phyloP scores from a whole-genome alignment of 768 basidiomycete genomes.

The Rhodotorula taiwanensis region DNA sequence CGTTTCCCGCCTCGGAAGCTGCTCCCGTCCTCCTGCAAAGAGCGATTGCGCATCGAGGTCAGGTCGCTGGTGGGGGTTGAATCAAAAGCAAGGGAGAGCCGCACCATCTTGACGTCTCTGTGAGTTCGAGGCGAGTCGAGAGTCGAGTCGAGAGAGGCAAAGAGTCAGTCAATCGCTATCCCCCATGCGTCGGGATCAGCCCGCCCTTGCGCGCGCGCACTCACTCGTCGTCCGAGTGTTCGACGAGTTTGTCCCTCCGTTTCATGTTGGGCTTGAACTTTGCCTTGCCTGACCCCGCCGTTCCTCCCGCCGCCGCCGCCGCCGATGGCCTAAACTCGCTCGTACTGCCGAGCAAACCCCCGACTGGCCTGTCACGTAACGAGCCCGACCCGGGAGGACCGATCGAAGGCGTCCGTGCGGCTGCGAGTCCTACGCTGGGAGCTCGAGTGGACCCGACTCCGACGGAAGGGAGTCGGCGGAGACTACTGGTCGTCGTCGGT shows the following conservation, averaged over 20 bases:
- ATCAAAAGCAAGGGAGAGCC: neutral
- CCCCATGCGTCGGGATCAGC: accelerated
- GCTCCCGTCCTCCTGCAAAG: constrained; percentile 16
- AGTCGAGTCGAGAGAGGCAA: neutral
- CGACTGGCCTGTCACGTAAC: constrained; percentile 22
- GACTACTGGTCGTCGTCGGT: neutral
- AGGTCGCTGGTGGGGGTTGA: neutral
- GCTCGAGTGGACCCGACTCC: constrained; percentile 12
- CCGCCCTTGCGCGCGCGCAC: no score
- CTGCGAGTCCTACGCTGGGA: constrained; percentile 7
- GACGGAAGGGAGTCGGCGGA: constrained; percentile 22
- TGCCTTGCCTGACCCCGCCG: neutral
- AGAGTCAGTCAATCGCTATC: no score
- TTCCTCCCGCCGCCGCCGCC: neutral
- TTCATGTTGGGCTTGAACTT: constrained; percentile 34
- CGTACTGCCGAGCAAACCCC: constrained; percentile 23
- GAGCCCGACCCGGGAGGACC: neutral
- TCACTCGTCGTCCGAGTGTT: constrained; percentile 30
- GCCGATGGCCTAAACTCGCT: constrained; percentile 24
- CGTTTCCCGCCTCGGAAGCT: constrained; percentile 5
- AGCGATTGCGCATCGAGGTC: neutral
- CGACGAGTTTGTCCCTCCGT: constrained; percentile 5
- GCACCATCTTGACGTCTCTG: constrained; percentile 36
- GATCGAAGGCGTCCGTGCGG: constrained; percentile 1
- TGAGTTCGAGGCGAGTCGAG: no score